These are phyloP conservation scores for Apiospora malaysiana DNA, from an alignment of 2,329 filamentous ascomycete genomes.

Conservation along the genomic window DNA sequence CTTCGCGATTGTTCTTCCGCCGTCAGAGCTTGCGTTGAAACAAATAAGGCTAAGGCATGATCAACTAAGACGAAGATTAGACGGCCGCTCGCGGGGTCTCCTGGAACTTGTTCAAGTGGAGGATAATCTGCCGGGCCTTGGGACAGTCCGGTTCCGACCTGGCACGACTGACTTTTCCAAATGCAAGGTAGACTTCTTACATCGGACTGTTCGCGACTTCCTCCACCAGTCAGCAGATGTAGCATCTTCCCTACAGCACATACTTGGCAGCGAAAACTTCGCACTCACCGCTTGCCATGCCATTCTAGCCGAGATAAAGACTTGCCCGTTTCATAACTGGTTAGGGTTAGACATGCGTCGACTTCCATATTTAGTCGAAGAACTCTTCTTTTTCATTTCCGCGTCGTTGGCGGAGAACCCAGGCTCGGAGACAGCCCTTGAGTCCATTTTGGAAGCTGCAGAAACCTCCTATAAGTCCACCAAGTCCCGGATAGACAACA, in stretches of 20 bases:
- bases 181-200: background rate
- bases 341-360: too few species aligned
- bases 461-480: background rate
- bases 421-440: background rate
- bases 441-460: background rate
- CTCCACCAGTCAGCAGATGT: background rate
- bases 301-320: background rate
- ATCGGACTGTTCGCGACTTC: conserved; percentile 8
- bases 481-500: too few species aligned
- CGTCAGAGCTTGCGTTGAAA: background rate
- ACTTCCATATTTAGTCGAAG: background rate
- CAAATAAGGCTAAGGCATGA: background rate
- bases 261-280: background rate
- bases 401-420: background rate
- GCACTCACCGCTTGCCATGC: background rate
- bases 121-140: background rate
- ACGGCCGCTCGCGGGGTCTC: background rate
- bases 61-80: background rate
- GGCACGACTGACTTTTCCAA: background rate
- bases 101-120: background rate
- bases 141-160: too few species aligned
- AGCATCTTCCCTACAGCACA: background rate
- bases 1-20: background rate
- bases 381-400: background rate
- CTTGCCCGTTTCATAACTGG: too few species aligned